phyloP scores from a whole-genome alignment of 1,284 basidiomycete genomes.

The Volvariella surrecta region DNA sequence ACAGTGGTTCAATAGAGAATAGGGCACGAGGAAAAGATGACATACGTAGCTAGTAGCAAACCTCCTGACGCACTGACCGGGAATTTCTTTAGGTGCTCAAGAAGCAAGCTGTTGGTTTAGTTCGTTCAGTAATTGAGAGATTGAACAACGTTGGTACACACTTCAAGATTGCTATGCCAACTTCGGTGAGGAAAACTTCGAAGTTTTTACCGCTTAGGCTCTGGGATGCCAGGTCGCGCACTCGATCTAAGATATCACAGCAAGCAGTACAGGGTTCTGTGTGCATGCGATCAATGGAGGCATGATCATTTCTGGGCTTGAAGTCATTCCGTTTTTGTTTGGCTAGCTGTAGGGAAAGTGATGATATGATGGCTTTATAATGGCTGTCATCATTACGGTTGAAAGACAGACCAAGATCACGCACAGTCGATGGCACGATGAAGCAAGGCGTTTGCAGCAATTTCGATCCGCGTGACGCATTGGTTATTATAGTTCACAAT shows the following conservation, averaged over 20 bases:
- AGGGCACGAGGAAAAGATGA: slow-evolving; percentile 11
- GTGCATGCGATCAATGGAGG: slow-evolving; percentile 90
- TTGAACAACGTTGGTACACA: slow-evolving; percentile 21
- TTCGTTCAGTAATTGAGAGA: slow-evolving; percentile 2
- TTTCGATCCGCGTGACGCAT: slow-evolving; percentile 82
- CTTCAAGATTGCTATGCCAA: slow-evolving; percentile 94
- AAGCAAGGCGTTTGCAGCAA: slow-evolving; percentile 74
- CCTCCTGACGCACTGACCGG: slow-evolving; percentile 95
- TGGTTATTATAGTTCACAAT: slow-evolving; percentile 94
- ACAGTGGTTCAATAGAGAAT: slow-evolving; percentile 4
- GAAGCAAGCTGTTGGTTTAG: slow-evolving; percentile 60
- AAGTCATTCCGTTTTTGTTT: slow-evolving; percentile 98
- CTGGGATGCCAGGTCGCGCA: slow-evolving; percentile 66
- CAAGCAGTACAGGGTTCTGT: slow-evolving; percentile 92
- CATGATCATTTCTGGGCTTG: slow-evolving; percentile 92
- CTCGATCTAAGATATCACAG: slow-evolving; percentile 79
- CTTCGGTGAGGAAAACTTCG: slow-evolving; percentile 87
- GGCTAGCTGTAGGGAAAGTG: slow-evolving; percentile 66
- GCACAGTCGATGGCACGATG: slow-evolving; percentile 82
- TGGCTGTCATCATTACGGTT: slow-evolving; percentile 4
- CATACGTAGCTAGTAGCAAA: slow-evolving; percentile 94
- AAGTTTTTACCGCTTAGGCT: slow-evolving; percentile 87
- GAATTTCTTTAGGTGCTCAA: slow-evolving; percentile 95
- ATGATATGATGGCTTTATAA: slow-evolving; percentile 52
- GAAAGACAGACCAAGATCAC: slow-evolving; percentile 14